Percentiles rank a stretch among this genome's conserved stretches.
Conservation (phyloP, 2,329 filamentous ascomycete genomes). For the Colletotrichum lindemuthianum region DNA sequence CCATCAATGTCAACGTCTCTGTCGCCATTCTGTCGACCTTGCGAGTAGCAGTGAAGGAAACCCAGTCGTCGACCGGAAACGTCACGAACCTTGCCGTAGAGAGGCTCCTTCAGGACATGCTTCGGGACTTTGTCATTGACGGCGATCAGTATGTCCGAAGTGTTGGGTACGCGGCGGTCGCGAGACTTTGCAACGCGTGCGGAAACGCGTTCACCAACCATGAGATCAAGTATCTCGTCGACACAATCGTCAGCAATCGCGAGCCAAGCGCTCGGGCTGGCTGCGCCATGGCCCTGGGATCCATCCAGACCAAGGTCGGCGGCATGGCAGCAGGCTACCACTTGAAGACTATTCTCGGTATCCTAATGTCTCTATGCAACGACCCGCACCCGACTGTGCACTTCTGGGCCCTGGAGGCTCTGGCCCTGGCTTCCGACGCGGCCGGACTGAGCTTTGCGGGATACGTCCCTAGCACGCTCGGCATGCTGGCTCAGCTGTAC, state of each 20-base stretch:
- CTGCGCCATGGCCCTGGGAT: constrained; percentile 91
- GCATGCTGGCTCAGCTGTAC: constrained; percentile 94
- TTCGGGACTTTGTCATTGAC: constrained; percentile 79
- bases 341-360: constrained; percentile 95
- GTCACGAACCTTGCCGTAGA: constrained; percentile 81
- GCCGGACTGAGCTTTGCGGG: constrained; percentile 91
- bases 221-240: constrained; percentile 91
- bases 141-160: constrained; percentile 87
- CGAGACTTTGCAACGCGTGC: constrained; percentile 83
- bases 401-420: constrained; percentile 92
- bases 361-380: constrained; percentile 96
- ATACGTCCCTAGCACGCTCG: constrained; percentile 89
- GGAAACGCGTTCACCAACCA: constrained; percentile 89
- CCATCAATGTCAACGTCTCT: constrained; percentile 90
- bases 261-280: constrained; percentile 94
- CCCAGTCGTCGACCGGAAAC: constrained; percentile 76
- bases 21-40: constrained; percentile 82
- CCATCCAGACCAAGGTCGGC: constrained; percentile 93
- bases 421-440: constrained; percentile 88
- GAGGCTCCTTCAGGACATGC: constrained; percentile 82
- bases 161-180: constrained; percentile 85
- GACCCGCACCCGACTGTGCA: constrained; percentile 96
- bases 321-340: constrained; percentile 98
- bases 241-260: constrained; percentile 92
- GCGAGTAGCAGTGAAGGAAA: constrained; percentile 86